A percentile compares a stretch with the other conserved stretches of the same genome.
Conservation (phyloP, 2,329 filamentous ascomycete species). For the Talaromyces atroroseus region DNA sequence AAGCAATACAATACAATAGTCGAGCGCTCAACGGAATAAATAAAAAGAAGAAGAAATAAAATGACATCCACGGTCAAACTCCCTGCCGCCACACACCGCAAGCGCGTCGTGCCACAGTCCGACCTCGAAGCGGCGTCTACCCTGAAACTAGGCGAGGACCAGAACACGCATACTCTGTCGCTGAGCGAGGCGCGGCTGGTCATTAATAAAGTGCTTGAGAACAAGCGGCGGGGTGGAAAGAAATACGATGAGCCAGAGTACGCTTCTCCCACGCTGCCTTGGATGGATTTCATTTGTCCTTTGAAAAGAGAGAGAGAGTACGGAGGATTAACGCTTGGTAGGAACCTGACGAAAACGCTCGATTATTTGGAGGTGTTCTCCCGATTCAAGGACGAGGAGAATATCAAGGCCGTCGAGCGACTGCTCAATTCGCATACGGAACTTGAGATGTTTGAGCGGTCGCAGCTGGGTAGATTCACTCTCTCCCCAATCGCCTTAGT, state of each 20-base stretch:
- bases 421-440: constrained; percentile 70
- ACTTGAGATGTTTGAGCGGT: constrained; percentile 87
- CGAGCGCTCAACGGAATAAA: too few relatives aligned
- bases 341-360: constrained; percentile 75
- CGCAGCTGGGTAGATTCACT: constrained; percentile 65
- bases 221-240: constrained; percentile 72
- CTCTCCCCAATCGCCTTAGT: constrained; percentile 6
- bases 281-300: too few relatives aligned
- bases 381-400: constrained; percentile 91
- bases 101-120: constrained; percentile 38
- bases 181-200: constrained; percentile 88
- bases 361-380: constrained; percentile 93
- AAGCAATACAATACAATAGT: too few relatives aligned
- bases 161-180: constrained; percentile 84
- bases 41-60: constrained; percentile 6
- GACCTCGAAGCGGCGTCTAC: constrained; percentile 82
- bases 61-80: constrained; percentile 31
- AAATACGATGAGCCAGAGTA: constrained; percentile 81
- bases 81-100: constrained; percentile 35
- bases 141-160: constrained; percentile 88
- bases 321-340: constrained; percentile 14
- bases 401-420: constrained; percentile 88
- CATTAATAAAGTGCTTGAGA: constrained; percentile 80
- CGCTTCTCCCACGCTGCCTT: too few relatives aligned
- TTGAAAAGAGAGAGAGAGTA: too few relatives aligned